Base-by-base conservation (phyloP, 495 filamentous ascomycete species). In the Penicillium desertorum region DNA sequence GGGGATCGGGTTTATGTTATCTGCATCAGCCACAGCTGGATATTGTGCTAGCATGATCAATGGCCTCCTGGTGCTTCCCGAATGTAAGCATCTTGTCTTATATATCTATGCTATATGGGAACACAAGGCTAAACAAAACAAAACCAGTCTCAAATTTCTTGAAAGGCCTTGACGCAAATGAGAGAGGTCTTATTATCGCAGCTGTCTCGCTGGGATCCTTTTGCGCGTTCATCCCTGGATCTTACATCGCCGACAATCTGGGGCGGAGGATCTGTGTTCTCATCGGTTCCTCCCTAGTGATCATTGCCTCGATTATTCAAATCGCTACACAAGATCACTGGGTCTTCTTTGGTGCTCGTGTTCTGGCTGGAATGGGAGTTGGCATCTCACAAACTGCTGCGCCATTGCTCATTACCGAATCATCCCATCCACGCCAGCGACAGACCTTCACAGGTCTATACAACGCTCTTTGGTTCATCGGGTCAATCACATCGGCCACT, bases 11-110 rank as follows among this genome's bases (percentile, higher is more conserved):
- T 61, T 69, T 42, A 67, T 69, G 61, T 50, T 69, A 12, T 56
- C 64, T 52, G 64, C 66, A 20, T 67, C 66, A 6, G 66, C 66
- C 44, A 67, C 64, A 0, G 54, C 66, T 6, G 66, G 66, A 36
- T 69, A 67, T 32, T 67, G 63, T 58, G 61, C 64, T 29, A 69
- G 66, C 42, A 62, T 67, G 60, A 69, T 69, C 52, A 69, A 69
- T 43, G 64, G 66, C 29, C 46, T 69, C 7, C 57, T 67, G 4
- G 66, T 69, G 3, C 57, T 69, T 19, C 66, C 66, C 14, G 64
- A 69, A 55, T 69, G 66, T 69, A 55, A 59, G 62, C 16, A 37
- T 25, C 23, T 25, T 25, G 23, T n/a, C 14, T 37, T 36, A 50
- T 34, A 17, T 43, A 39, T 12, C 20, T 34, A 30, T 34, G 11